A percentile compares a stretch with the other conserved stretches of the same genome.
phyloP scores from a whole-genome alignment of 495 filamentous ascomycete genomes.

The Darksidea phi region DNA sequence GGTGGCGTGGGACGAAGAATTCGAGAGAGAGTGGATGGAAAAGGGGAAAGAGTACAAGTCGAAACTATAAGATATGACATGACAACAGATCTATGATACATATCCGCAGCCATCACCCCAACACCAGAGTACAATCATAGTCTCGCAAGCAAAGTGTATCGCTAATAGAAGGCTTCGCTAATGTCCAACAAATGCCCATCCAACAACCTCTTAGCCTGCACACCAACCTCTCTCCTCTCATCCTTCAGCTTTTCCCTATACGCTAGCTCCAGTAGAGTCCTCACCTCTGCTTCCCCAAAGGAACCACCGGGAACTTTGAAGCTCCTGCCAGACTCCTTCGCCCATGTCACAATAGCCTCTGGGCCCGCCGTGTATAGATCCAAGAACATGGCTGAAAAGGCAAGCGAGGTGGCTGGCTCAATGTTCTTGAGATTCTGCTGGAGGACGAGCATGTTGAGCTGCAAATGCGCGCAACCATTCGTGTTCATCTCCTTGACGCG shows the following conservation, averaged over 20 bases:
- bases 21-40: conserved; percentile 15
- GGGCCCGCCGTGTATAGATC: conserved; percentile 76
- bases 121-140: too few species aligned
- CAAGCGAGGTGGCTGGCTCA: conserved; percentile 58
- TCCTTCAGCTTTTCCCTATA: conserved; percentile 74
- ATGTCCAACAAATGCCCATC: conserved; percentile 71
- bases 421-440: conserved; percentile 96
- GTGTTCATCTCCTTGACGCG: conserved; percentile 69
- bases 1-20: conserved; percentile 42
- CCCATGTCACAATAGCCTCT: conserved; percentile 53
- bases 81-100: too few species aligned
- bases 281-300: conserved; percentile 82
- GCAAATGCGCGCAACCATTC: conserved; percentile 75
- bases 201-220: conserved; percentile 67
- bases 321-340: conserved; percentile 37
- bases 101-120: too few species aligned
- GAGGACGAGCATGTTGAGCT: conserved; percentile 86
- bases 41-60: conserved; percentile 2
- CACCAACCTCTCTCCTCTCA: conserved; percentile 68
- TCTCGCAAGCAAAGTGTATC: too few species aligned
- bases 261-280: conserved; percentile 77
- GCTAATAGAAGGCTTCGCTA: conserved; percentile 69
- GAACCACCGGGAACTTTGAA: conserved; percentile 44
- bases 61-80: conserved; percentile 17
- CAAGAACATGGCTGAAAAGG: conserved; percentile 71